Conservation (phyloP, 352 stramenopile genomes). For the Phytophthora chlamydospora region DNA sequence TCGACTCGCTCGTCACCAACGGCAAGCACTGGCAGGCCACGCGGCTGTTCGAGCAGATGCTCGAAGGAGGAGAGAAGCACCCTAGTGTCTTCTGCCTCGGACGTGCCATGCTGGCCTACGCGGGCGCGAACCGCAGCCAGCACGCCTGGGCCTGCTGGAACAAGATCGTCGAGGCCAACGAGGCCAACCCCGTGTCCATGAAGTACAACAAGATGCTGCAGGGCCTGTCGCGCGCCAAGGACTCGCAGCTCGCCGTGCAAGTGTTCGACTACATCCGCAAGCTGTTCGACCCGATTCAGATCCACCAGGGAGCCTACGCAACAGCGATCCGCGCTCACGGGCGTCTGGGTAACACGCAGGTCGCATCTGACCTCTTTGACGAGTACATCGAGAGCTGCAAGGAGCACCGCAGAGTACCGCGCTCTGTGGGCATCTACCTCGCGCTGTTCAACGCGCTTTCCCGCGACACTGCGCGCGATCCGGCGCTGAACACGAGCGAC, state of each 20-base stretch:
- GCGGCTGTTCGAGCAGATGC: conserved; percentile 79
- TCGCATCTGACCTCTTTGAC: conserved; percentile 75
- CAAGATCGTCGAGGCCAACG: conserved; percentile 61
- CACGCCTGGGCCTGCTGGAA: conserved; percentile 73
- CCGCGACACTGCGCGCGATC: conserved; percentile 63
- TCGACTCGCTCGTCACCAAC: conserved; percentile 68
- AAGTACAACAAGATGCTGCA: conserved; percentile 75
- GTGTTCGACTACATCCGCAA: conserved; percentile 71
- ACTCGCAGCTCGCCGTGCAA: conserved; percentile 60
- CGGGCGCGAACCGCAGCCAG: conserved; percentile 70
- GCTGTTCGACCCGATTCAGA: conserved; percentile 45
- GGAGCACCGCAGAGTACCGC: conserved; percentile 35
- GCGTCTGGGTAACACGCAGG: conserved; percentile 67
- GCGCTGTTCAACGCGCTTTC: conserved; percentile 86
- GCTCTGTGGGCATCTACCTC: conserved; percentile 67
- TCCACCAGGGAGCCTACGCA: conserved; percentile 65
- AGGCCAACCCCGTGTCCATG: conserved; percentile 41
- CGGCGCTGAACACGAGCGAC: conserved; percentile 69
- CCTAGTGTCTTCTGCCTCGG: conserved; percentile 79
- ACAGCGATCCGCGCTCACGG: conserved; percentile 75
- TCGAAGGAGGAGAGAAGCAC: conserved; percentile 52
- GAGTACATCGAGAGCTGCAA: conserved; percentile 59
- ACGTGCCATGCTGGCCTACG: conserved; percentile 78
- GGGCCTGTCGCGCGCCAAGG: conserved; percentile 62
- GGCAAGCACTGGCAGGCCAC: conserved; percentile 72